phyloP scores from a whole-genome alignment of 306 rosid genomes.

The Rosa persica region DNA sequence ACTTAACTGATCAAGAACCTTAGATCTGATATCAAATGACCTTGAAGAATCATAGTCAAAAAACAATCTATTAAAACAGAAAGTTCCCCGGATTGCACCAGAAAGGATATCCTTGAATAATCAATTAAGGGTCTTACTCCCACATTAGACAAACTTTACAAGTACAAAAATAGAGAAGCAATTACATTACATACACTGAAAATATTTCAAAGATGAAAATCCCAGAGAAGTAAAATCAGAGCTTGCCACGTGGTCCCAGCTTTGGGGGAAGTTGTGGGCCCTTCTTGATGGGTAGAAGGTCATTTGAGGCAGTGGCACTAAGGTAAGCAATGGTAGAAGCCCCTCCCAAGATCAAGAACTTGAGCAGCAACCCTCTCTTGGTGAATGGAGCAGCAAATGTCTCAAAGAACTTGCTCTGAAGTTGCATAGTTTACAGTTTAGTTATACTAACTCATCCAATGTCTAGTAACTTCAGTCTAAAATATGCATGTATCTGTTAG shows the following conservation, averaged over 20 bases:
- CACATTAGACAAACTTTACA: conserved; percentile 51
- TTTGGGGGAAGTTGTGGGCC: conserved; percentile 97
- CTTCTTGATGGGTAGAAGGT: conserved; percentile 85
- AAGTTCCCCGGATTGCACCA: conserved; percentile 29
- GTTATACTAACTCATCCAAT: not conserved
- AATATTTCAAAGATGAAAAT: conserved; percentile 9
- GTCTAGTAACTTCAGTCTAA: not conserved
- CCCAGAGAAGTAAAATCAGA: conserved; percentile 44
- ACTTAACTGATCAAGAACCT: not conserved
- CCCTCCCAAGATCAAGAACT: conserved; percentile 91
- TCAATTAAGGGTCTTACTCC: conserved; percentile 28
- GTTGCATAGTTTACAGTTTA: conserved; percentile 13
- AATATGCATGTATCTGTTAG: not conserved
- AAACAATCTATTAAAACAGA: conserved; percentile 12
- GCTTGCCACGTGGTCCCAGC: conserved; percentile 93
- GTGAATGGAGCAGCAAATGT: conserved; percentile 98
- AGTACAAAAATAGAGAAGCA: conserved; percentile 32
- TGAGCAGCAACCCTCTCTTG: conserved; percentile 92
- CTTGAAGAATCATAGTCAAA: not conserved
- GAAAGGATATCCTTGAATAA: conserved; percentile 36
- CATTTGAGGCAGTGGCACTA: conserved; percentile 81
- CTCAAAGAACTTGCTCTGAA: conserved; percentile 97
- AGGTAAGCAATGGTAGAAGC: conserved; percentile 80
- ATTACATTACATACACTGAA: conserved; percentile 27
- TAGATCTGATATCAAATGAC: not conserved